Percentiles rank a stretch among this genome's conserved stretches.
Conservation (phyloP, 2,329 filamentous ascomycete genomes). For the Talaromyces rugulosus region DNA sequence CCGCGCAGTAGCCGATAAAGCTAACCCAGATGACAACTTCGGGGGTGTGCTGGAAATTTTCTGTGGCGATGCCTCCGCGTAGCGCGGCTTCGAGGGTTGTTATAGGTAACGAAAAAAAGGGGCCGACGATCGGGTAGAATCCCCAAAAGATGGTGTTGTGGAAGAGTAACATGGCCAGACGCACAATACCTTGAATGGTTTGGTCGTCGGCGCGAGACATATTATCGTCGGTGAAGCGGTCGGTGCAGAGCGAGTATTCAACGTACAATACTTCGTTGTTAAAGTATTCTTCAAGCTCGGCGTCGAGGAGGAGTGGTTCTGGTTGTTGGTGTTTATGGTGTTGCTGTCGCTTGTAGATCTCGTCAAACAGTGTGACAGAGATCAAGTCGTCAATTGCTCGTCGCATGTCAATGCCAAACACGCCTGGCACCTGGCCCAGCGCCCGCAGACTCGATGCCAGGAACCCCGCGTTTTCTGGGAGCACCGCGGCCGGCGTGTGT, state of each 20-base stretch:
- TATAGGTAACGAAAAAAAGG: slow-evolving; percentile 32
- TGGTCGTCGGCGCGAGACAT: slow-evolving; percentile 33
- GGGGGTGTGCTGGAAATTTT: slow-evolving; percentile 27
- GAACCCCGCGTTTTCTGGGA: slow-evolving; percentile 14
- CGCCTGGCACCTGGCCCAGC: slow-evolving; percentile 29
- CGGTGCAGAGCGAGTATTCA: slow-evolving; percentile 33
- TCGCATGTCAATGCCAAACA: slow-evolving; percentile 28
- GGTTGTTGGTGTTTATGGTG: slow-evolving; percentile 26
- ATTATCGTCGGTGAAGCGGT: slow-evolving; percentile 27
- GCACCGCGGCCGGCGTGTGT: slow-evolving; percentile 20
- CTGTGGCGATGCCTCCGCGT: slow-evolving; percentile 27
- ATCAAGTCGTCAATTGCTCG: slow-evolving; percentile 31
- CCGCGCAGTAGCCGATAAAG: slow-evolving; percentile 31
- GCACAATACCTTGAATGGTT: slow-evolving; percentile 34
- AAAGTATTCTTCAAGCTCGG: slow-evolving; percentile 36
- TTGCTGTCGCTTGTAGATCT: slow-evolving; percentile 29
- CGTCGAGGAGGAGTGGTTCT: slow-evolving; percentile 25
- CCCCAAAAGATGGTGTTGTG: slow-evolving; percentile 38
- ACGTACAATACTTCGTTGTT: slow-evolving; percentile 37
- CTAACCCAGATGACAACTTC: slow-evolving; percentile 35
- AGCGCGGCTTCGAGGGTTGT: slow-evolving; percentile 29
- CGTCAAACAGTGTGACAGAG: slow-evolving; percentile 33
- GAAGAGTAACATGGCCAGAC: slow-evolving; percentile 35
- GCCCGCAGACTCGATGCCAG: slow-evolving; percentile 31
- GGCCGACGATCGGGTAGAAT: slow-evolving; percentile 33